Evolutionary conservation across 176 grass and related monocot genomes (phyloP), one percentile per base, ranked within the genome.

Genomic region (Echinochloa phyllopogon): DNA sequence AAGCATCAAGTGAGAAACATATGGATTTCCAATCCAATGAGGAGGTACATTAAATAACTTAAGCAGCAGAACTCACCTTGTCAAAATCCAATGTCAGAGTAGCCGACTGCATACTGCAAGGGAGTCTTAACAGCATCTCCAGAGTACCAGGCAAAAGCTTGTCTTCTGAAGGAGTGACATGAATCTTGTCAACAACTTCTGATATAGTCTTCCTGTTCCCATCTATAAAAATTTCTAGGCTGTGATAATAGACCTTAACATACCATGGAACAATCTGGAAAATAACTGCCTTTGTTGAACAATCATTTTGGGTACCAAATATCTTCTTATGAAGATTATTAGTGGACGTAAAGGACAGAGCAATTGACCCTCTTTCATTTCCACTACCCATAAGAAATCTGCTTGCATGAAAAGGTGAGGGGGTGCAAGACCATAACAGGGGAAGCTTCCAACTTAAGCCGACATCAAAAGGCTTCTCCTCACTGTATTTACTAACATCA

Each of bases 311-410:
- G 74, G n/a, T 63, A 49, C 66, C 83, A 76, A 65, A 67, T 59
- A 87, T 81, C 83, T 93, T 80, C 39, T 83, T 83, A 58, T 83
- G 83, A 80, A 83, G 69, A 78, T 77, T 76, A 78, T 77, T 76
- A 69, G 91, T 87, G 9, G 91, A 91, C 62, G 85, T 84, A 89
- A 95, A 88, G 79, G 96, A 96, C 74, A 99, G 83, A 86, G 96
- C 96, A 86, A 99, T 92, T 36, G 93, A 96, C 48, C 96, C 96
- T 83, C 96, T 95, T 86, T 99, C 93, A 76, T 95, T 99, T 81
- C 96, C 96, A 43, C 93, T 99, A 63, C 96, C 96, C 86, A 99
- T 94, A n/a, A 99, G 86, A 99, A 96, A 99, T 83, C 96, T 89
- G 74, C 69, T 96, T 74, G 68, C 90, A 84, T 92, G 74, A 85